Evolutionary conservation across 768 basidiomycete genomes (phyloP).

Genomic region (Chiua virens): DNA sequence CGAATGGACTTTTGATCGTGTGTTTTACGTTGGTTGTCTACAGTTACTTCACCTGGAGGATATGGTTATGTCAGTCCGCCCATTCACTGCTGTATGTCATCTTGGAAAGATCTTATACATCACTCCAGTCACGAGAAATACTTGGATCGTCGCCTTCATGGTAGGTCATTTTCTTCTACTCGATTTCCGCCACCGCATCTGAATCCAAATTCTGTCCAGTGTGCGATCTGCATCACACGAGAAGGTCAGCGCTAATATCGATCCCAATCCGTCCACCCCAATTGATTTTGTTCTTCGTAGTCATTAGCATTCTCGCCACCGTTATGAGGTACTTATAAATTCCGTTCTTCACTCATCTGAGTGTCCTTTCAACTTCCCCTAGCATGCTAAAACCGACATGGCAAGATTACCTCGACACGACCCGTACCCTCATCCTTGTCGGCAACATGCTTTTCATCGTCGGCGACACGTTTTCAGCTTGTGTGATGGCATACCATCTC

Average conservation of each 20-base stretch:
- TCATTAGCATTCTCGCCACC: conserved; percentile 11
- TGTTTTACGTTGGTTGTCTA: background rate
- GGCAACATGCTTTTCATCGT: conserved; percentile 26
- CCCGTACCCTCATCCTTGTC: conserved; percentile 8
- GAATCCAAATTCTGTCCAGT: conserved; percentile 5
- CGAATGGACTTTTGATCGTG: too few relatives aligned
- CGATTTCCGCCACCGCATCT: background rate
- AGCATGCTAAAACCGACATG: conserved; percentile 15
- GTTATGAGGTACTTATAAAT: conserved; percentile 17
- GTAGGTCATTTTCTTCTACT: background rate
- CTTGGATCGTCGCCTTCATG: conserved; percentile 21
- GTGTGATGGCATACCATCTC: conserved; percentile 25
- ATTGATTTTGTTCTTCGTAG: conserved; percentile 1
- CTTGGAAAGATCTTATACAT: background rate
- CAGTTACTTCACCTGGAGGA: conserved; percentile 31
- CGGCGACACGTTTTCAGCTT: conserved; percentile 23
- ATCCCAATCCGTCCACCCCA: background rate
- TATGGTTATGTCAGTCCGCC: conserved; percentile 26
- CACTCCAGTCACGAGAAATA: conserved; percentile 15
- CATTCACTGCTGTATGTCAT: background rate
- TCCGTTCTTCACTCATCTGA: background rate
- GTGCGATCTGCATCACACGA: conserved; percentile 16
- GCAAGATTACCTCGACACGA: conserved; percentile 1
- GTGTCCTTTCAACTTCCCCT: background rate
- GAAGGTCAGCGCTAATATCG: conserved; percentile 7